A percentile compares a stretch with the other conserved stretches of the same genome.
These are phyloP conservation scores for Gremmenia infestans DNA, from an alignment of 2,329 filamentous ascomycete species.

Conservation along the genomic window DNA sequence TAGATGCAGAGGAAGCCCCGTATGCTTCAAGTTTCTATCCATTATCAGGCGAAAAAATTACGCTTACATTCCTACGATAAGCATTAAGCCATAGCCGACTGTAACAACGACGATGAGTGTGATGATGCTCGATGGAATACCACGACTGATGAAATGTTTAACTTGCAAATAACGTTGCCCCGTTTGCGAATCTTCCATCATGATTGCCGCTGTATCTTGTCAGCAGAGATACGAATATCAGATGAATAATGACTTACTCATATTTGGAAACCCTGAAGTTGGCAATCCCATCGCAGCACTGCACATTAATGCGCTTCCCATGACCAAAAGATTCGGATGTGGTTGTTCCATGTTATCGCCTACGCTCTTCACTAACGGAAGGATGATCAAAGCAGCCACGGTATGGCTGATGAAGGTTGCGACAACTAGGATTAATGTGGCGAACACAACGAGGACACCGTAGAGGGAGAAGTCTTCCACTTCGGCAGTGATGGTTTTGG, in stretches of 20 bases:
- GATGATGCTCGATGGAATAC: constrained; percentile 80
- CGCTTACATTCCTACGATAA: constrained; percentile 32
- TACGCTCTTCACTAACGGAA: constrained; percentile 84
- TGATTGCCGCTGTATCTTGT: constrained; percentile 71
- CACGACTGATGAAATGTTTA: constrained; percentile 90
- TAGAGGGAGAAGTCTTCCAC: constrained; percentile 82
- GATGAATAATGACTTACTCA: constrained; percentile 68
- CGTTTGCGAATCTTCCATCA: constrained; percentile 93
- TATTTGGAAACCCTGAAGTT: constrained; percentile 95
- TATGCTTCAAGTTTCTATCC: not conserved
- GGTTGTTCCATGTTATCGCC: constrained; percentile 81
- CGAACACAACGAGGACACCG: constrained; percentile 80
- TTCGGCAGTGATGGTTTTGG: constrained; percentile 64
- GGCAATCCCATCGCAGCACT: constrained; percentile 96
- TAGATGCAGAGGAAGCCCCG: not conserved
- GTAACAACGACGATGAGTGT: constrained; percentile 79
- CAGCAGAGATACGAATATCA: constrained; percentile 11
- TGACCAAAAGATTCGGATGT: constrained; percentile 90
- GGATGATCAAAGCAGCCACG: constrained; percentile 88
- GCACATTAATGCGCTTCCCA: constrained; percentile 94
- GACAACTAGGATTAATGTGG: constrained; percentile 77
- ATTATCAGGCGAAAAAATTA: too few relatives aligned
- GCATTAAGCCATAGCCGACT: constrained; percentile 87
- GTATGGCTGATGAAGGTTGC: constrained; percentile 98
- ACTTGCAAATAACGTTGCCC: constrained; percentile 89